Conservation (phyloP, 345 rosid genomes). For the Acer saccharum region DNA sequence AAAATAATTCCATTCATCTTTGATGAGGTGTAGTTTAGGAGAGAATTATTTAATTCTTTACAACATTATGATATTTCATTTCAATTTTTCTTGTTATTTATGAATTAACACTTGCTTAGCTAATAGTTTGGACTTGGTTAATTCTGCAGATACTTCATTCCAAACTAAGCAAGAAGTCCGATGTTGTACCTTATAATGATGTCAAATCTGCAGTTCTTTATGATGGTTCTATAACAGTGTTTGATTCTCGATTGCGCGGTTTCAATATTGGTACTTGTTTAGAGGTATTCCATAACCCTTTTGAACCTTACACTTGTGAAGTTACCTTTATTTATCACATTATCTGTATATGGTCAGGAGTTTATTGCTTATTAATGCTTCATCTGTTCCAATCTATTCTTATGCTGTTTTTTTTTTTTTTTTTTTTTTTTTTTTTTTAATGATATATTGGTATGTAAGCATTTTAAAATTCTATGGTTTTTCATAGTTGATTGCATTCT, state of each 20-base stretch:
- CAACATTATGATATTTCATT: background rate
- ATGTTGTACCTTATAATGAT: conserved; percentile 27
- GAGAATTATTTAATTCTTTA: background rate
- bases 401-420: background rate
- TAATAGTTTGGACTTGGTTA: conserved; percentile 12
- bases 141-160: conserved; percentile 73
- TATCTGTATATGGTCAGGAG: background rate
- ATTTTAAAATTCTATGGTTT: background rate
- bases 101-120: background rate
- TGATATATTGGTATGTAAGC: background rate
- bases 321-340: background rate
- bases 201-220: conserved; percentile 73
- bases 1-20: background rate
- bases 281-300: conserved; percentile 53
- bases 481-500: background rate
- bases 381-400: background rate
- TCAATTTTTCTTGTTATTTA: background rate
- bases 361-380: background rate
- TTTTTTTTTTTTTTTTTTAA: too few relatives aligned
- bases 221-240: conserved; percentile 79
- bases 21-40: background rate
- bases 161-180: conserved; percentile 56
- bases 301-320: background rate
- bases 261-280: conserved; percentile 90
- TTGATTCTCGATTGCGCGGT: conserved; percentile 68